Base-by-base conservation (phyloP, 129 eudicot genomes). In the Calendula officinalis region DNA sequence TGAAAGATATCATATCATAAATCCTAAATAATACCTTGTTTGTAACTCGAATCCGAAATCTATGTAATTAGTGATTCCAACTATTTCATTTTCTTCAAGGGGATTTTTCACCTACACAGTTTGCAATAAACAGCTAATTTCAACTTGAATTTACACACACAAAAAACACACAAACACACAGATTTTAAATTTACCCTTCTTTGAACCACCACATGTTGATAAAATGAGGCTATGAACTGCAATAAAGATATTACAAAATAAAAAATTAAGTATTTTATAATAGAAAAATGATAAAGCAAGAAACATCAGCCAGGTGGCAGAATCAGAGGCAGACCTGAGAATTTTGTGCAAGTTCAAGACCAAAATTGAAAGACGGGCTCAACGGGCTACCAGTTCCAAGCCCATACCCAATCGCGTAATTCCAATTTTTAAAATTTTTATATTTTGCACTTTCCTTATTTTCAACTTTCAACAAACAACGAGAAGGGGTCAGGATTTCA, bases 141-240 rank as follows among this genome's bases (percentile, higher is more conserved):
- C 72, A 57, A 56, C 43, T 66, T 66, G 40, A 51, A 39, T 61
- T 51, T 66, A 51, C 27, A 66, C 15, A 36, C 51, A 10, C 7
- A 6, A 35, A 44, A 32, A 6, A 37, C 36, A 51, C 8, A 12
- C 37, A 6, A 14, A 68, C 8, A 68, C 12, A 44, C 52, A 66
- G 16, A 32, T 40, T n/a, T n/a, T n/a, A n/a, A 56, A 0, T 60
- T 75, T 82, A 88, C 94, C 89, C 84, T 82, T 75, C 96, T 75
- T 76, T 88, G 96, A 56, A 88, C 94, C 30, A 85, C 96, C 76
- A 76, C 85, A 34, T 88, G 96, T 35, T 89, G 96, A 71, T 89
- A 89, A 70, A 89, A 89, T 6, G 96, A 85, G 48, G 96, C 94
- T 85, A 89, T 80, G 71, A 88, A 88, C 96, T 88, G 88, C 84